A percentile compares a stretch with the other conserved stretches of the same genome.
These are phyloP conservation scores for Paramecium tetraurelia DNA, from an alignment of 73 alveolate genomes.

Conservation along the genomic window DNA sequence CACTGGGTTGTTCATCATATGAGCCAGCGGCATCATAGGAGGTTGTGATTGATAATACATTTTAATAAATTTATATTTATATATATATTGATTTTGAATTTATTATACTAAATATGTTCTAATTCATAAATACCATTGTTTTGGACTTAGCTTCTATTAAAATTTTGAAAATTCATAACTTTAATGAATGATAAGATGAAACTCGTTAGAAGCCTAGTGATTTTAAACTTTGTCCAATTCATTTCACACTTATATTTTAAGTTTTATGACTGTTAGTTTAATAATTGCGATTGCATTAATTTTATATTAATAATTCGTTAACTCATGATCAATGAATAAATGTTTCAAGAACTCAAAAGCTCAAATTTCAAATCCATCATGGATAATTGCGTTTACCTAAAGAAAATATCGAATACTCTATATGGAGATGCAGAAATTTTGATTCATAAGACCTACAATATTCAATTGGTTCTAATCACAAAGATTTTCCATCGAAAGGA, in stretches of 20 bases:
- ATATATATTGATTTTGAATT: neutral
- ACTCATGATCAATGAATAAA: neutral
- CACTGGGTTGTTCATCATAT: constrained; percentile 14
- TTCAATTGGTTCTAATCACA: neutral
- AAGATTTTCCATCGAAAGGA: constrained; percentile 23
- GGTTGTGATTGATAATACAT: neutral
- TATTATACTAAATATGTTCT: too few species aligned
- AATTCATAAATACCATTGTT: too few species aligned
- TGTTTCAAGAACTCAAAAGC: neutral
- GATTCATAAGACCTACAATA: neutral
- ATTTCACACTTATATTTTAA: neutral
- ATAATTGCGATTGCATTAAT: neutral
- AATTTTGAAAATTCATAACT: neutral
- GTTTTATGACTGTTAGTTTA: neutral
- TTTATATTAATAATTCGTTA: constrained; percentile 18
- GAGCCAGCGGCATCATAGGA: constrained; percentile 44
- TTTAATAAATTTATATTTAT: neutral
- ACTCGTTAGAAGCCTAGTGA: too few species aligned
- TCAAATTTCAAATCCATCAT: neutral
- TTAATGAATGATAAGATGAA: neutral
- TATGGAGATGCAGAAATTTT: constrained; percentile 44
- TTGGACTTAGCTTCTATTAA: too few species aligned
- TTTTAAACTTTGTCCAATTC: too few species aligned
- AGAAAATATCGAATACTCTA: neutral
- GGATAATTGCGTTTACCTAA: neutral